These are phyloP conservation scores for Carex myosuroides DNA, from an alignment of 176 grass and related monocot species.

Conservation along the genomic window DNA sequence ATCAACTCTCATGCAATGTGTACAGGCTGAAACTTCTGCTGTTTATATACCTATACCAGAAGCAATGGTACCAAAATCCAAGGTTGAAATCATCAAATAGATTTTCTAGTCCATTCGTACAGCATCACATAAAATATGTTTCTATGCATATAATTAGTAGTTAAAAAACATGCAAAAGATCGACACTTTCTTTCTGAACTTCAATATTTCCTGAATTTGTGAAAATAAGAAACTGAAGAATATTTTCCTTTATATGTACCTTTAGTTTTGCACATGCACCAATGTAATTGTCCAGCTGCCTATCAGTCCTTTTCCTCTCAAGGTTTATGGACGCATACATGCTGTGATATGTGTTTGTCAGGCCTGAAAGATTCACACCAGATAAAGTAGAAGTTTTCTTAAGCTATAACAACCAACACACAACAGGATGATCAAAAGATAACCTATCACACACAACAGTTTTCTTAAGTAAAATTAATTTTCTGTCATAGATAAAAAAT, in stretches of 20 bases:
- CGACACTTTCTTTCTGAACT: not conserved
- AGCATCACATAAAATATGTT: not conserved
- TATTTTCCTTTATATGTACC: constrained; percentile 20
- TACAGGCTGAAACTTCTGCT: not conserved
- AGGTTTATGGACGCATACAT: constrained; percentile 43
- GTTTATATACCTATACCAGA: not conserved
- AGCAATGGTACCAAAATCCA: not conserved
- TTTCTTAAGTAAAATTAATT: not conserved
- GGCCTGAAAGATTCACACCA: constrained; percentile 42
- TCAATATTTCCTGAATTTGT: not conserved
- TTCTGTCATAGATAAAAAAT: not conserved
- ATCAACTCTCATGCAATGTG: not conserved
- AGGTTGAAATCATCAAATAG: not conserved
- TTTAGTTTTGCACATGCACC: constrained; percentile 38
- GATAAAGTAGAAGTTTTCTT: constrained; percentile 29
- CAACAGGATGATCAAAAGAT: not conserved
- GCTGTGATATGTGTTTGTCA: constrained; percentile 25
- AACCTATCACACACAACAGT: no score
- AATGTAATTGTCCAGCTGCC: constrained; percentile 37
- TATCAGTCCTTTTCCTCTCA: constrained; percentile 43
- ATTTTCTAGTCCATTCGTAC: not conserved
- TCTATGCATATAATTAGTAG: not conserved
- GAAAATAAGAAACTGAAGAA: not conserved
- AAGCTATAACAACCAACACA: not conserved
- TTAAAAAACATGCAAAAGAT: not conserved